Percentiles rank a stretch among this genome's conserved stretches.
These are phyloP conservation scores for Neoboletus magnificus DNA, from an alignment of 768 basidiomycete genomes.

Conservation along the genomic window DNA sequence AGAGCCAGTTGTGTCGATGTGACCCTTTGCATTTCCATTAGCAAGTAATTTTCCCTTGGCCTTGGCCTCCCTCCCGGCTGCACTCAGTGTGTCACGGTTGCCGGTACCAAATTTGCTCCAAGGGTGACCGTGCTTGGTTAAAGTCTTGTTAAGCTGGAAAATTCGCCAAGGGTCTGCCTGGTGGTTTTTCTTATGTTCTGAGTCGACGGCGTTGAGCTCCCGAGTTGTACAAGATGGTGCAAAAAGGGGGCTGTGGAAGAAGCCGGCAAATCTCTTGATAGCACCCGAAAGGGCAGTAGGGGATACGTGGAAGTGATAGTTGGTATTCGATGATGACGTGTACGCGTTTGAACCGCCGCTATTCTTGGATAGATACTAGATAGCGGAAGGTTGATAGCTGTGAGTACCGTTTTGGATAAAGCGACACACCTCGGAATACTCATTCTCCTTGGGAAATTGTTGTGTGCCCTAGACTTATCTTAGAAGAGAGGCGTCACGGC, in stretches of 20 bases:
- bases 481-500: background rate
- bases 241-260: constrained; percentile 95
- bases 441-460: constrained; percentile 88
- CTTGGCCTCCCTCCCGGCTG: constrained; percentile 56
- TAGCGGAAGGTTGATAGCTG: background rate
- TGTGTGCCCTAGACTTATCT: constrained; percentile 59
- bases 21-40: constrained; percentile 26
- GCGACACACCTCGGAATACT: constrained; percentile 74
- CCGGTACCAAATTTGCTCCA: constrained; percentile 95
- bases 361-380: constrained; percentile 72
- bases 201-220: constrained; percentile 94
- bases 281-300: constrained; percentile 63
- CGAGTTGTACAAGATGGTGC: constrained; percentile 78
- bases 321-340: constrained; percentile 89
- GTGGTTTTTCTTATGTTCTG: constrained; percentile 95
- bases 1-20: constrained; percentile 13
- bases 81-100: constrained; percentile 67
- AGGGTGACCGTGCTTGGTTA: constrained; percentile 72
- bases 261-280: constrained; percentile 73
- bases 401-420: background rate
- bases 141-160: constrained; percentile 89
- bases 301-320: constrained; percentile 76
- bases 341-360: constrained; percentile 91
- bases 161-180: constrained; percentile 91
- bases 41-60: constrained; percentile 42